phyloP scores from a whole-genome alignment of 164 flowering plant species.

The Echeveria elegans region DNA sequence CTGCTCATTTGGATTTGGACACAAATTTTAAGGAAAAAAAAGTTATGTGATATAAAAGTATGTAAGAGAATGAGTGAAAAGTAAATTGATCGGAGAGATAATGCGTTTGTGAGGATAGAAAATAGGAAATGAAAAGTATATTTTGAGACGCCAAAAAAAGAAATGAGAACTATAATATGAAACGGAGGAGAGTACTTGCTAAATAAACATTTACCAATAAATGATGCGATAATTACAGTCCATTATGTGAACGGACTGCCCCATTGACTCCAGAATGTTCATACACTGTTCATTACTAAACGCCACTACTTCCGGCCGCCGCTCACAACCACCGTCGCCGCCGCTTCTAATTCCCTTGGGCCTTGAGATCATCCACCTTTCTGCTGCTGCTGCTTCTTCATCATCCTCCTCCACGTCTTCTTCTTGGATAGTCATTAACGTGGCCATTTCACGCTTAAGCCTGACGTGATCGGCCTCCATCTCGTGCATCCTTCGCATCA shows the following conservation, averaged over 20 bases:
- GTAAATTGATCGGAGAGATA: too few relatives aligned
- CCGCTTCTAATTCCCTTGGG: neutral
- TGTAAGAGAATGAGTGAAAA: too few relatives aligned
- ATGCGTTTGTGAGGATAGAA: too few relatives aligned
- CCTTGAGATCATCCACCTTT: neutral
- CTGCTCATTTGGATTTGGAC: too few relatives aligned
- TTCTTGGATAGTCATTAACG: neutral
- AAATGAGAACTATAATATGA: too few relatives aligned
- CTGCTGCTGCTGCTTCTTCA: too few relatives aligned
- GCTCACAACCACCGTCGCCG: neutral
- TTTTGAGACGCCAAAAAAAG: too few relatives aligned
- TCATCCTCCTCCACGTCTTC: neutral
- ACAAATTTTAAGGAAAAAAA: too few relatives aligned
- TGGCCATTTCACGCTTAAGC: neutral
- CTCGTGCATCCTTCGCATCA: neutral
- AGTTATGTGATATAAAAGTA: too few relatives aligned
- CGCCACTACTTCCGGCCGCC: neutral
- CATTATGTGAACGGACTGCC: slow-evolving; percentile 3
- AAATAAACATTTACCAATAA: neutral
- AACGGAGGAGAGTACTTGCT: too few relatives aligned
- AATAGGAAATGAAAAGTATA: too few relatives aligned
- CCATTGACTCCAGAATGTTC: slow-evolving; percentile 4
- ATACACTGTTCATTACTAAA: neutral
- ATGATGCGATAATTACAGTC: slow-evolving; percentile 1
- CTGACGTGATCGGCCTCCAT: neutral